Evolutionary conservation across 352 stramenopile genomes (phyloP).

Genomic region (Globisporangium solare): DNA sequence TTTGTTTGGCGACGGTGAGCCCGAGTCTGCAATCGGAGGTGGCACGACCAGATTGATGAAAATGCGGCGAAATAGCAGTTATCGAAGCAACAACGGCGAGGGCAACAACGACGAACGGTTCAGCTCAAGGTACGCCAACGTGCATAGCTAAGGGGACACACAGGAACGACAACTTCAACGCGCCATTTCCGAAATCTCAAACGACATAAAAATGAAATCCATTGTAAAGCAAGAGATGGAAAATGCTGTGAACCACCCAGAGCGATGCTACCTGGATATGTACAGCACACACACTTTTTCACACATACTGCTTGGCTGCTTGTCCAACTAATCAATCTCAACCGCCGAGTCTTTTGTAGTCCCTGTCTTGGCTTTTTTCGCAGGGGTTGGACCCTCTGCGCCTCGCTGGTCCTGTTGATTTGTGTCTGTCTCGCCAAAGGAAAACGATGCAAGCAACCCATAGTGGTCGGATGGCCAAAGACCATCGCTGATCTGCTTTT

Average conservation of each 20-base stretch:
- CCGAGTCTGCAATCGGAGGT: slow-evolving; percentile 37
- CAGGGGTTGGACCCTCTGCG: not conserved
- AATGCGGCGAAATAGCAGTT: slow-evolving; percentile 52
- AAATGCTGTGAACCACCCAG: not conserved
- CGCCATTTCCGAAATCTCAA: too few species aligned
- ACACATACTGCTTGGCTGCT: not conserved
- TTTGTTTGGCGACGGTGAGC: slow-evolving; percentile 27
- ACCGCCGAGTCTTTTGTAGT: slow-evolving; percentile 7
- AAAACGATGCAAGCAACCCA: slow-evolving; percentile 50
- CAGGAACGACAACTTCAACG: too few species aligned
- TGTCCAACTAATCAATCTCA: slow-evolving; percentile 6
- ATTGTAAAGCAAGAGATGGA: not conserved
- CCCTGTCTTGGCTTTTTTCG: slow-evolving; percentile 4
- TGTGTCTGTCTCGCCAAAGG: slow-evolving; percentile 13
- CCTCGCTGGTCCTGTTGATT: not conserved
- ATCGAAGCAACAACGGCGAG: slow-evolving; percentile 43
- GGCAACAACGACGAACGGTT: slow-evolving; percentile 21
- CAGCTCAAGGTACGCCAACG: not conserved
- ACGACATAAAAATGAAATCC: not conserved
- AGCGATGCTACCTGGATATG: too few species aligned
- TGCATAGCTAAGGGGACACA: not conserved
- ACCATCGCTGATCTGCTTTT: slow-evolving; percentile 56
- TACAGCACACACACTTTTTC: not conserved
- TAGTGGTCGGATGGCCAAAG: slow-evolving; percentile 78
- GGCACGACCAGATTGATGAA: slow-evolving; percentile 65